Evolutionary conservation across 2,329 filamentous ascomycete species (phyloP), one percentile per base, ranked within the genome.

Genomic region (Endocalyx cinctus): DNA sequence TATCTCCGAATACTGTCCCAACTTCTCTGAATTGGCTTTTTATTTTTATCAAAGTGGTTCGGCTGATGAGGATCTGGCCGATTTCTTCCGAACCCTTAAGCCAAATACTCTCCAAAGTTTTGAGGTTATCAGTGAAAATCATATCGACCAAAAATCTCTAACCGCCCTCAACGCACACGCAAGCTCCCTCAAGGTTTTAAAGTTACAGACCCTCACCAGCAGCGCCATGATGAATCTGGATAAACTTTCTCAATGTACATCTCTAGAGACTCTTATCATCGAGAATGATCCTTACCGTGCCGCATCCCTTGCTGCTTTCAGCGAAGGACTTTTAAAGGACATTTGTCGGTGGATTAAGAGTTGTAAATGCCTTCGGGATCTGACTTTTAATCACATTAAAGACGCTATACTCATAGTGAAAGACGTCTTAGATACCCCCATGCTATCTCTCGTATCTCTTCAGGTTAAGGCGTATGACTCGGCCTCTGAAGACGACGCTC

Each of bases 21-120:
- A 70, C 7, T 82, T 87, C 45, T 67, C 67, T 27, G 69, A 73
- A 25, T 56, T 87, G 15, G 73, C 67, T 17, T 75, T 82, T 35
- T 79, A 70, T 41, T 63, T 47, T 19, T 66, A 59, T 36, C 45
- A 45, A 12, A 59, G 61, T 17, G 49, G 57, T 1, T 65, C 69
- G n/a, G 66, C 70, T 6, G 81, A 85, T 39, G 57, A 67, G 17
- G 64, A 74, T 25, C 62, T 83, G 31, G 71, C 77, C 1, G 59
- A 62, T 3, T 82, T 85, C 47, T 64, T 86, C 29, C 59, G 59
- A 16, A 63, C 65, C 2, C 63, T 86, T 30, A 66, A 59, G 13
- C 64, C 69, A 3, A 70, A 84, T 41, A 75, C 69, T 2, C 57
- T 87, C 10, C 64, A 66, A 35, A 68, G 67, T 14, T 78, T 86